These are phyloP conservation scores for Acacia crassicarpa DNA, from an alignment of 306 rosid species.

Conservation along the genomic window DNA sequence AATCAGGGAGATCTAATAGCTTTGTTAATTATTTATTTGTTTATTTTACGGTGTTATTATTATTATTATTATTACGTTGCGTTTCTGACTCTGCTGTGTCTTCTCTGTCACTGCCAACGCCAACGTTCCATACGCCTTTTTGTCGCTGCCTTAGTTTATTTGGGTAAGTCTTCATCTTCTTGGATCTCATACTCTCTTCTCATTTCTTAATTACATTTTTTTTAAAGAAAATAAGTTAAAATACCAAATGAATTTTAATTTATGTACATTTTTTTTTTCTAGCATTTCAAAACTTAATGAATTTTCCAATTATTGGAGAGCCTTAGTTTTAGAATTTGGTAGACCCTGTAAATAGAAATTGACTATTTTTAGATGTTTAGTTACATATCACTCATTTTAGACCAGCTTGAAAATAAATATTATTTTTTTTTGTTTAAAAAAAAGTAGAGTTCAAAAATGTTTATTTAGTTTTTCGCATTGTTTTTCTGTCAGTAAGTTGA, in stretches of 20 bases:
- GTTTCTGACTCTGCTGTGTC: conserved; percentile 54
- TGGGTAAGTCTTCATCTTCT: conserved; percentile 62
- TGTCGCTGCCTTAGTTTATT: conserved; percentile 83
- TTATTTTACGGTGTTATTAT: not conserved
- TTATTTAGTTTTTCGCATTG: not conserved
- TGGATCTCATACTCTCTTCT: conserved; percentile 33
- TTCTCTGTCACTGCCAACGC: conserved; percentile 70
- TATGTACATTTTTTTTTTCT: not conserved
- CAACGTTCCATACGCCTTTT: conserved; percentile 58
- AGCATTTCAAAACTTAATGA: not conserved
- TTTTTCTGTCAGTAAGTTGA: not conserved
- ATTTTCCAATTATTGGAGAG: not conserved
- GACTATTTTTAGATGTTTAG: not conserved
- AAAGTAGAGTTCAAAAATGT: not conserved
- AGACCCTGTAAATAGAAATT: not conserved
- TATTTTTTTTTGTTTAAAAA: not conserved
- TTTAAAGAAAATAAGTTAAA: not conserved
- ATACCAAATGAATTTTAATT: not conserved
- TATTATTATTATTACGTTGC: conserved; percentile 29
- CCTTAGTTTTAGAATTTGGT: not conserved
- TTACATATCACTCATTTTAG: not conserved
- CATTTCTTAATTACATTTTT: not conserved
- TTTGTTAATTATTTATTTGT: conserved; percentile 13
- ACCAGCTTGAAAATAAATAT: not conserved
- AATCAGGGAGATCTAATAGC: conserved; percentile 56